A percentile compares a stretch with the other conserved stretches of the same genome.
phyloP scores from a whole-genome alignment of 2,329 filamentous ascomycete genomes.

The Nigrograna mackinnonii region DNA sequence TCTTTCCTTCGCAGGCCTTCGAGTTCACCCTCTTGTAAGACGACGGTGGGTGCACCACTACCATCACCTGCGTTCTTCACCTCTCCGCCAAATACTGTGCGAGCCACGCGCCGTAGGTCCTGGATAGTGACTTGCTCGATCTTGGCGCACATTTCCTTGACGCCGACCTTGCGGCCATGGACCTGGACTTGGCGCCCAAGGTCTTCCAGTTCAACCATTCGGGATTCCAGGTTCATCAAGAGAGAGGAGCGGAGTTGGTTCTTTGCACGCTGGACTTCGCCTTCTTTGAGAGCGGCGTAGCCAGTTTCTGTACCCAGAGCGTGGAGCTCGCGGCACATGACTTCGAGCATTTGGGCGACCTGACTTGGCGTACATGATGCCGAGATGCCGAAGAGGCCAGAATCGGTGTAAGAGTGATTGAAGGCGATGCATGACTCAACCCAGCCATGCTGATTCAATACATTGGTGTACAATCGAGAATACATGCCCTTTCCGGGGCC shows the following conservation, averaged over 20 bases:
- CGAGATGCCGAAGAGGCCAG: slow-evolving; percentile 91
- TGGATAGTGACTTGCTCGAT: slow-evolving; percentile 81
- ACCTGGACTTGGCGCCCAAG: slow-evolving; percentile 94
- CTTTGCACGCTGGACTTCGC: slow-evolving; percentile 90
- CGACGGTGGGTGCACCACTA: slow-evolving; percentile 88
- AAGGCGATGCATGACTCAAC: slow-evolving; percentile 95
- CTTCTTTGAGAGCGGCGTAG: slow-evolving; percentile 69
- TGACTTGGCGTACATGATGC: slow-evolving; percentile 80
- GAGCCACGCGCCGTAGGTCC: slow-evolving; percentile 82
- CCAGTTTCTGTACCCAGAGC: slow-evolving; percentile 76
- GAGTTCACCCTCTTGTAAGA: slow-evolving; percentile 86
- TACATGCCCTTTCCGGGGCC: slow-evolving; percentile 99
- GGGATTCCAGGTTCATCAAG: slow-evolving; percentile 95
- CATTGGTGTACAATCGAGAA: slow-evolving; percentile 94
- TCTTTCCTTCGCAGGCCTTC: slow-evolving; percentile 68
- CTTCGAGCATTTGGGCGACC: slow-evolving; percentile 84
- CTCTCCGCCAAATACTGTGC: slow-evolving; percentile 74
- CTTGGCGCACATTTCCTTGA: slow-evolving; percentile 86
- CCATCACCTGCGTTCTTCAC: slow-evolving; percentile 76
- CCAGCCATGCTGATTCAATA: slow-evolving; percentile 97
- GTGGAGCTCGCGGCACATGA: slow-evolving; percentile 90
- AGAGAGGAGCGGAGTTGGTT: slow-evolving; percentile 90
- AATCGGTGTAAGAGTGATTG: slow-evolving; percentile 97
- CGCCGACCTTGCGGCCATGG: slow-evolving; percentile 90
- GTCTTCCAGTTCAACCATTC: slow-evolving; percentile 98